These are phyloP conservation scores for Talaromyces trachyspermus DNA, from an alignment of 495 filamentous ascomycete genomes.

Conservation along the genomic window DNA sequence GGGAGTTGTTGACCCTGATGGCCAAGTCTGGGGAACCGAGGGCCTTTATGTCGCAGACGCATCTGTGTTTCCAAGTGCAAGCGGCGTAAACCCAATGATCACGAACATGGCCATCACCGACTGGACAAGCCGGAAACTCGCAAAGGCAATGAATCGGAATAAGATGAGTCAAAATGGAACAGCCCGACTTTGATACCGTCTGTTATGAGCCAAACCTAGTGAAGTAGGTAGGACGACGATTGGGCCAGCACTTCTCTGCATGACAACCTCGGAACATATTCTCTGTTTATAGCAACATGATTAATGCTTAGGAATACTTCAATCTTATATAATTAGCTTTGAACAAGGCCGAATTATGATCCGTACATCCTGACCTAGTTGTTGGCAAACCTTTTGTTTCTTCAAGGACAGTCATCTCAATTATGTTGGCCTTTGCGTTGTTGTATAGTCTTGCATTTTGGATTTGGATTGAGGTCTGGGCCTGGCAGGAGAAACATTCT, in stretches of 20 bases:
- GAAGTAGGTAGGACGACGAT: too few species aligned
- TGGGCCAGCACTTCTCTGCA: too few species aligned
- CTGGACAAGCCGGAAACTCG: constrained; percentile 34
- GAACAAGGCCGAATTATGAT: too few species aligned
- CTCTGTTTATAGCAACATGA: background rate
- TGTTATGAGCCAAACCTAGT: background rate
- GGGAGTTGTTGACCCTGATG: constrained; percentile 69
- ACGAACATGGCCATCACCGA: constrained; percentile 78
- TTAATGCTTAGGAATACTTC: background rate
- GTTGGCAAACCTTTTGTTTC: too few species aligned
- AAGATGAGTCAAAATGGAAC: background rate
- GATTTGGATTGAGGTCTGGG: too few species aligned
- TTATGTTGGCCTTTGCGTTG: too few species aligned
- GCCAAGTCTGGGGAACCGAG: constrained; percentile 68
- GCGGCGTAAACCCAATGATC: constrained; percentile 91
- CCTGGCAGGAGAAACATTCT: too few species aligned
- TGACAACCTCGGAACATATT: too few species aligned
- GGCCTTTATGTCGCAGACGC: constrained; percentile 77
- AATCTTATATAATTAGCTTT: background rate
- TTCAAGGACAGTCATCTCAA: too few species aligned
- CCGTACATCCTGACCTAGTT: too few species aligned
- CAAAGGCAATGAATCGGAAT: constrained; percentile 17
- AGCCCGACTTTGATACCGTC: background rate
- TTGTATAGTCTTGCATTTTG: too few species aligned
- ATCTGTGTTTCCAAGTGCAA: constrained; percentile 82